These are phyloP conservation scores for Cryoendolithus antarcticus DNA, from an alignment of 2,329 filamentous ascomycete species.

Conservation along the genomic window DNA sequence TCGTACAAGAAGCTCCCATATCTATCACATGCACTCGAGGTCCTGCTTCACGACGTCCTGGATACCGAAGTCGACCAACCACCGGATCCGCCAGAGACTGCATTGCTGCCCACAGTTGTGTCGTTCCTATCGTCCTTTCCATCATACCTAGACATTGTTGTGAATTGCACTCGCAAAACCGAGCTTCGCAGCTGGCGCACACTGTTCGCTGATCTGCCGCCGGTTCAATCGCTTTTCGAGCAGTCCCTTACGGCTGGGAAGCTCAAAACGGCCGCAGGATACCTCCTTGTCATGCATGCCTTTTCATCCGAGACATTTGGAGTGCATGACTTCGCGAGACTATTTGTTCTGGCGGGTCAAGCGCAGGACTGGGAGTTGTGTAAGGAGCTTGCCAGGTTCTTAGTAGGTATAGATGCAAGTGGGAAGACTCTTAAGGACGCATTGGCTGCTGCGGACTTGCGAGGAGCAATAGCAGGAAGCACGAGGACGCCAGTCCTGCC, in stretches of 20 bases:
- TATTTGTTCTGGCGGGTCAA: conserved; percentile 68
- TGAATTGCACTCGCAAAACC: conserved; percentile 94
- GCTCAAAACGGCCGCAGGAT: conserved; percentile 90
- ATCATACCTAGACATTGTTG: conserved; percentile 85
- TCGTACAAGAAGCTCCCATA: conserved; percentile 82
- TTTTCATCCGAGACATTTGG: conserved; percentile 39
- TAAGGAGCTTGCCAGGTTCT: conserved; percentile 85
- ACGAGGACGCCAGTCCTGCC: neutral
- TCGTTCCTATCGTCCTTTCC: conserved; percentile 45
- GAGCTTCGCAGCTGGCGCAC: conserved; percentile 92
- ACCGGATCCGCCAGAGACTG: conserved; percentile 31
- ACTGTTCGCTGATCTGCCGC: conserved; percentile 80
- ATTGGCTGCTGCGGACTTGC: conserved; percentile 32
- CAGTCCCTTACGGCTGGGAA: conserved; percentile 74
- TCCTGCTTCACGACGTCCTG: conserved; percentile 82
- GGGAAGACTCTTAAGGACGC: conserved; percentile 67
- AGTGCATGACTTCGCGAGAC: conserved; percentile 59
- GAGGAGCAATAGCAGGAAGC: neutral
- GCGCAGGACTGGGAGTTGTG: conserved; percentile 92
- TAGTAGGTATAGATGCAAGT: conserved; percentile 81
- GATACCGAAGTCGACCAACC: conserved; percentile 83
- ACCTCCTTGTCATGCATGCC: conserved; percentile 87
- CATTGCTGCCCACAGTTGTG: conserved; percentile 39
- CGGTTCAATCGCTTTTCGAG: conserved; percentile 84
- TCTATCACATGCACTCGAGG: conserved; percentile 83